Evolutionary conservation across 371 early-diverging fungal genomes (phyloP), one percentile per base, ranked within the genome.

Genomic region (Dichotomocladium elegans): DNA sequence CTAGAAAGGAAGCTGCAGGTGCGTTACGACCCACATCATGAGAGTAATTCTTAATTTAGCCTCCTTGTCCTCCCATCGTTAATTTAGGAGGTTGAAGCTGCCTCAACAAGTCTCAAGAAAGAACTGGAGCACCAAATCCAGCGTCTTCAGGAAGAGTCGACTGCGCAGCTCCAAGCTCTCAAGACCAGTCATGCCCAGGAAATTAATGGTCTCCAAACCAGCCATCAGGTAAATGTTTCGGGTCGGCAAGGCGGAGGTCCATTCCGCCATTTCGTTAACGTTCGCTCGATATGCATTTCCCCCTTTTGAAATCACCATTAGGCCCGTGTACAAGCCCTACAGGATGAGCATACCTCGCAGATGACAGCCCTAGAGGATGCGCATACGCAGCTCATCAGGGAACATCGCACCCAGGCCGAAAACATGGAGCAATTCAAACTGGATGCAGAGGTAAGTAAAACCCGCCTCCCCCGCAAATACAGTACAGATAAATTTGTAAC

Each of bases 1-100:
- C 48, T 67, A 34, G 52, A 63, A 29, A 46, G 31, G 6, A 53
- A 58, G 24, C 30, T 63, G 4, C 30, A 52, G 27, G 40, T 42
- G 45, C 10, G 14, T 21, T n/a, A n/a, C n/a, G n/a, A n/a, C n/a
- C n/a, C n/a, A n/a, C n/a, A n/a, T n/a, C n/a, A n/a, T n/a, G n/a
- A n/a, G n/a, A n/a, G n/a, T n/a, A n/a, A n/a, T n/a, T n/a, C n/a
- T n/a, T n/a, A n/a, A n/a, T n/a, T n/a, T n/a, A n/a, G n/a, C n/a
- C n/a, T n/a, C n/a, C 15, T 5, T 41, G n/a, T 6, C 41, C 40
- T 40, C 40, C 5, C 40, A 6, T n/a, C 5, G 17, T 14, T 21
- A 7, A 15, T 40, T n/a, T 22, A 48, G 49, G 34, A 48, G 19
- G 49, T 26, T 14, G 34, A 24, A 48, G 31, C 31, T 25, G 49